phyloP scores from a whole-genome alignment of 768 basidiomycete genomes.

The Ramaria rubella region DNA sequence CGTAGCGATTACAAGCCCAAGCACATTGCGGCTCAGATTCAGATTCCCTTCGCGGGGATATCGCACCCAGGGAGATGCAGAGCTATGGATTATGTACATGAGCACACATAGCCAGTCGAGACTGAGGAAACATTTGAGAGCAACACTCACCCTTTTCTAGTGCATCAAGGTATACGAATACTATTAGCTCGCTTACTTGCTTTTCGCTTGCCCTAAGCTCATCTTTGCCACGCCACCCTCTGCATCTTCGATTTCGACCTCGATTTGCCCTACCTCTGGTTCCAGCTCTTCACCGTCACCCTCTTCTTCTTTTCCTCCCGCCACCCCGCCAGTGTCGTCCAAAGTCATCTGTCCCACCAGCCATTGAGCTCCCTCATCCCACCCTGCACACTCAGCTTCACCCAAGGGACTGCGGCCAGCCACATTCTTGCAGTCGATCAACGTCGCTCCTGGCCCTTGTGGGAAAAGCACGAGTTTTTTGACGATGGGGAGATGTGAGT shows the following conservation, averaged over 20 bases:
- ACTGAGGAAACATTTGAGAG: no score
- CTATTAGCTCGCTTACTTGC: not conserved
- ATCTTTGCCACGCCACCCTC: constrained; percentile 63
- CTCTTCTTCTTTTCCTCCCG: constrained; percentile 23
- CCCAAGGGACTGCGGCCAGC: constrained; percentile 72
- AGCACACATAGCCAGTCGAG: no score
- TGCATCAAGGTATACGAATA: not conserved
- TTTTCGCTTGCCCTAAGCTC: constrained; percentile 22
- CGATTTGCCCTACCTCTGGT: constrained; percentile 38
- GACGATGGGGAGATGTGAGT: constrained; percentile 61
- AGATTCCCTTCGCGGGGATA: no score
- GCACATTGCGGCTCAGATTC: no score
- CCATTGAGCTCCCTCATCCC: constrained; percentile 82
- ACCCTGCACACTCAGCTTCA: constrained; percentile 72
- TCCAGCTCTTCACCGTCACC: constrained; percentile 26
- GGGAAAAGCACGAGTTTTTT: constrained; percentile 54
- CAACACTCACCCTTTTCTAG: not conserved
- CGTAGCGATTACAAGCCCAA: no score
- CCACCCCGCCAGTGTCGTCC: constrained; percentile 34
- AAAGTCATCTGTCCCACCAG: constrained; percentile 77
- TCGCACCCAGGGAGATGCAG: no score
- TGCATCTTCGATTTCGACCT: constrained; percentile 67
- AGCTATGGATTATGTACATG: no score
- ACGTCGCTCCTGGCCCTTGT: constrained; percentile 52
- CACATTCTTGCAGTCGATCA: constrained; percentile 71